Conservation (phyloP, 495 filamentous ascomycete species). For the Aspergillus bridgeri region DNA sequence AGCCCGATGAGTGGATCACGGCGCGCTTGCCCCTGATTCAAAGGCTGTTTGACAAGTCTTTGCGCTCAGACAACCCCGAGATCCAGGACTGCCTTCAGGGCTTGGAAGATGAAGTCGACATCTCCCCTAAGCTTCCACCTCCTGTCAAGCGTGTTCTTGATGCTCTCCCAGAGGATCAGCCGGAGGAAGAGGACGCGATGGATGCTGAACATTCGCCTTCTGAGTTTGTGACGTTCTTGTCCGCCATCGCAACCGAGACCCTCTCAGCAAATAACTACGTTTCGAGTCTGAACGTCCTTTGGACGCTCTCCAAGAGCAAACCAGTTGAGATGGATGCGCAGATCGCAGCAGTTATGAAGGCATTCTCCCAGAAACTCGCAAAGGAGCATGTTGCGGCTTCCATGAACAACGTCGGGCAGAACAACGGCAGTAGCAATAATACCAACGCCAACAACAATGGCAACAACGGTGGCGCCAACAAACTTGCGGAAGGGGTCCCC, state of each 20-base stretch:
- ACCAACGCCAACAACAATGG: conserved; percentile 43
- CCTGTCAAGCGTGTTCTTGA: conserved; percentile 79
- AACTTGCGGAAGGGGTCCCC: conserved; percentile 55
- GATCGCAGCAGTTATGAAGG: conserved; percentile 85
- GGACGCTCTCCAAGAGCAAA: conserved; percentile 80
- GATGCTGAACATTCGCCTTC: conserved; percentile 71
- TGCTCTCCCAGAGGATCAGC: conserved; percentile 82
- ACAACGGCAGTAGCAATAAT: conserved; percentile 13
- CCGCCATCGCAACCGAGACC: conserved; percentile 73
- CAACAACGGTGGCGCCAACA: conserved; percentile 38
- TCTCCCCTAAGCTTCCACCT: conserved; percentile 50
- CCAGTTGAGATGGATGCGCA: conserved; percentile 85
- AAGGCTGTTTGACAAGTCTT: conserved; percentile 83
- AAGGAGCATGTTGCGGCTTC: conserved; percentile 87
- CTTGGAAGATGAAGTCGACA: conserved; percentile 61
- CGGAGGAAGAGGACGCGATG: conserved; percentile 85
- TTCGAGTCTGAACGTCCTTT: conserved; percentile 84
- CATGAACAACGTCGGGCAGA: conserved; percentile 42
- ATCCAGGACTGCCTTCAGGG: conserved; percentile 87
- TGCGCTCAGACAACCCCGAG: conserved; percentile 82
- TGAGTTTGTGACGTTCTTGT: conserved; percentile 79
- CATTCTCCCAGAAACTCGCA: conserved; percentile 85
- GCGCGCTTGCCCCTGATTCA: conserved; percentile 72
- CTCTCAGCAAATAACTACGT: conserved; percentile 75
- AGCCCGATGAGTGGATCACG: conserved; percentile 85